Evolutionary conservation across 202 grass and related monocot species (phyloP), one percentile per base, ranked within the genome.

Genomic region (Digitaria exilis): DNA sequence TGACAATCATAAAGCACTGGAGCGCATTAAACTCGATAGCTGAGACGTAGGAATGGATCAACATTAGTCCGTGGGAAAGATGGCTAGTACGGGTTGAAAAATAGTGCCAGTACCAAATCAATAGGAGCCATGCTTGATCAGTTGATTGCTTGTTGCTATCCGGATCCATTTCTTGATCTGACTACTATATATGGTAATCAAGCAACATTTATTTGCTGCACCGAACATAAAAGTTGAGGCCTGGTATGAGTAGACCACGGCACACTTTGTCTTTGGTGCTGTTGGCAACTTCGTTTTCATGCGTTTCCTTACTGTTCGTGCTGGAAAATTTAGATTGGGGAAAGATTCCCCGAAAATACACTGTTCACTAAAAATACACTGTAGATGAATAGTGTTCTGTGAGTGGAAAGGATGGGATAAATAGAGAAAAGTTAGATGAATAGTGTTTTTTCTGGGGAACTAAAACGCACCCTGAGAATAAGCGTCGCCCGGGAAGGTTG

Each of bases 401-500:
- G n/a, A n/a, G n/a, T n/a, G n/a, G n/a, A n/a, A n/a, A n/a, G n/a
- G n/a, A n/a, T n/a, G n/a, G n/a, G n/a, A n/a, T n/a, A n/a, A n/a
- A n/a, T n/a, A n/a, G n/a, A n/a, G n/a, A n/a, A n/a, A n/a, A n/a
- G n/a, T n/a, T n/a, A n/a, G n/a, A n/a, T n/a, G n/a, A n/a, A n/a
- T n/a, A n/a, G n/a, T n/a, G n/a, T n/a, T n/a, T n/a, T n/a, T n/a
- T n/a, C n/a, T n/a, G n/a, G n/a, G n/a, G n/a, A n/a, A n/a, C n/a
- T n/a, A n/a, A n/a, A n/a, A n/a, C n/a, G n/a, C n/a, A n/a, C n/a
- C n/a, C n/a, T n/a, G n/a, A n/a, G 45, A 73, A 64, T 56, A 54
- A 60, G 76, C 62, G 6, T 69, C 30, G 41, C 69, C 48, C 31
- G 43, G 81, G 76, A 52, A 80, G 76, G 87, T 49, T 7, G n/a